Evolutionary conservation across 2,329 filamentous ascomycete genomes (phyloP).

Genomic region (Ilyonectria robusta): DNA sequence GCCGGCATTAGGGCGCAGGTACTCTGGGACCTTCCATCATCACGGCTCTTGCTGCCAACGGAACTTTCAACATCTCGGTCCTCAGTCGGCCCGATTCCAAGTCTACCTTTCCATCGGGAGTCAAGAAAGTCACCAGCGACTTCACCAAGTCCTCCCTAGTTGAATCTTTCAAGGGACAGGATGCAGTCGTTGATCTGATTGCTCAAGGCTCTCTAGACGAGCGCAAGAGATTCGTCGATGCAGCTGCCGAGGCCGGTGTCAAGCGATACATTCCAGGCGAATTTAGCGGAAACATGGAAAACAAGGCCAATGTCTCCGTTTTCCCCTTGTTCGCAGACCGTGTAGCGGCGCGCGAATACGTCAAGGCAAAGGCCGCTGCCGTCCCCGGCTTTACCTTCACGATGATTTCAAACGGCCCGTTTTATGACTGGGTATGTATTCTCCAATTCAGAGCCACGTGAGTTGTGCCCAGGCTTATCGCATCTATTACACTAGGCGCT

Average conservation of each 20-base stretch:
- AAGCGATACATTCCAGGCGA: neutral
- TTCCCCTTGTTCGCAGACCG: neutral
- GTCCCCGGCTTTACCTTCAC: neutral
- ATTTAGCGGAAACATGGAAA: neutral
- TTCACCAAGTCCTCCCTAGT: neutral
- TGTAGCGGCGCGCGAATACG: neutral
- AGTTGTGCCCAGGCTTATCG: neutral
- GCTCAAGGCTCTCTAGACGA: neutral
- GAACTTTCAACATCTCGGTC: neutral
- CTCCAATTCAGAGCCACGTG: neutral
- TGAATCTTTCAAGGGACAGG: neutral
- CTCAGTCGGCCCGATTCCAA: neutral
- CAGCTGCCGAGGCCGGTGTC: neutral
- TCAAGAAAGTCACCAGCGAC: neutral
- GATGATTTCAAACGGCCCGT: neutral
- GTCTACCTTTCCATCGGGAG: neutral
- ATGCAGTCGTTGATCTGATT: neutral
- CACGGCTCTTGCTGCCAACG: neutral
- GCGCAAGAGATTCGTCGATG: neutral
- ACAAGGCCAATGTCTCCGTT: neutral
- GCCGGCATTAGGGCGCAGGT: neutral
- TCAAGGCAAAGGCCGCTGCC: neutral
- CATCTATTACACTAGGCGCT: neutral
- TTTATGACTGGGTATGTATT: constrained; percentile 1
- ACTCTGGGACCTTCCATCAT: neutral